Conservation (phyloP, 306 rosid genomes). For the Trifolium pratense region DNA sequence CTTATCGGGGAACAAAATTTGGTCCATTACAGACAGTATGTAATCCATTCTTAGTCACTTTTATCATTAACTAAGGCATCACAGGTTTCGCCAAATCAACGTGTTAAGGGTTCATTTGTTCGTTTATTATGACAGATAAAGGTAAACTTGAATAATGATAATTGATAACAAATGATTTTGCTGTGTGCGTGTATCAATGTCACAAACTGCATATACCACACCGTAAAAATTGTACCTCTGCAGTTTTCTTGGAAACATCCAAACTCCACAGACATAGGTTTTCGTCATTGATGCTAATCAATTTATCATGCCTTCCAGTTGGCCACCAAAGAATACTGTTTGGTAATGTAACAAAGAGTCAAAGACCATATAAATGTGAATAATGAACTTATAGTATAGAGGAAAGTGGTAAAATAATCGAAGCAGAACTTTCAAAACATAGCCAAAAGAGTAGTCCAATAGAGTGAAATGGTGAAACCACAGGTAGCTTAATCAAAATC, state of each 20-base stretch:
- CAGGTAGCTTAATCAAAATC: constrained; percentile 5
- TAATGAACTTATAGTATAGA: constrained; percentile 23
- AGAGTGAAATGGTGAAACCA: constrained; percentile 20
- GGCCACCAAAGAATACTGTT: constrained; percentile 98
- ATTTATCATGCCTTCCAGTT: constrained; percentile 86
- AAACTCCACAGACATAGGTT: constrained; percentile 81
- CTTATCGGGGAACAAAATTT: constrained; percentile 16
- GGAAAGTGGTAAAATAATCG: constrained; percentile 17
- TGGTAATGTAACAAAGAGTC: constrained; percentile 23
- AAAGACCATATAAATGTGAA: constrained; percentile 17
- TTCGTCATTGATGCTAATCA: constrained; percentile 89
- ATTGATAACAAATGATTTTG: constrained; percentile 11
- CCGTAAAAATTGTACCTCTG: constrained; percentile 66
- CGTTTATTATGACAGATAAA: not conserved
- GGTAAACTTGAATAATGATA: constrained; percentile 12
- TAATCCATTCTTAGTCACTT: constrained; percentile 12
- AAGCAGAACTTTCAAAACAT: constrained; percentile 20
- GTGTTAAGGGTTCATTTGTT: constrained; percentile 30
- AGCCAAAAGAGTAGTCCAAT: constrained; percentile 25
- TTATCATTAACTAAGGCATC: constrained; percentile 9
- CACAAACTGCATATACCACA: constrained; percentile 30
- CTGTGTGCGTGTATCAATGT: not conserved
- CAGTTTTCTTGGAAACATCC: constrained; percentile 81
- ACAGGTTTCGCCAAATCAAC: constrained; percentile 5
- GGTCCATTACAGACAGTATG: constrained; percentile 14